These are phyloP conservation scores for Scortechinia acanthostroma DNA, from an alignment of 2,329 filamentous ascomycete species.

Conservation along the genomic window DNA sequence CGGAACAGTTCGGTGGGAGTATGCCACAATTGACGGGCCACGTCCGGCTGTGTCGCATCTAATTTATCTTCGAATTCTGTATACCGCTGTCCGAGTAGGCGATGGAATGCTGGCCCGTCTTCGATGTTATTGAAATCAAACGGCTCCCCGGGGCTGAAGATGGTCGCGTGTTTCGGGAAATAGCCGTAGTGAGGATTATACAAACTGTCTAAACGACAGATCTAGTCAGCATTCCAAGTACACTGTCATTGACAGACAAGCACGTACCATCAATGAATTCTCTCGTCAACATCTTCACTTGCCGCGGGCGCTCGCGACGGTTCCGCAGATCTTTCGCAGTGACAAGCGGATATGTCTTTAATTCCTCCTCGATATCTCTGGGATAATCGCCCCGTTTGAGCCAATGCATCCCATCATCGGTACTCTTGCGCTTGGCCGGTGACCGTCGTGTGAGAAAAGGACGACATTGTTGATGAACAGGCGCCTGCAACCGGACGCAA, in stretches of 20 bases:
- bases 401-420: slow-evolving; percentile 73
- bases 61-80: slow-evolving; percentile 83
- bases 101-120: slow-evolving; percentile 81
- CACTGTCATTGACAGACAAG: background rate
- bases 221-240: slow-evolving; percentile 9
- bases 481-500: slow-evolving; percentile 14
- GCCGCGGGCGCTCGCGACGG: slow-evolving; percentile 69
- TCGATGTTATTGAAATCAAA: slow-evolving; percentile 78
- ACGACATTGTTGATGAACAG: slow-evolving; percentile 7
- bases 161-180: slow-evolving; percentile 92
- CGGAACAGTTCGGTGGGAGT: slow-evolving; percentile 95
- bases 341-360: slow-evolving; percentile 74
- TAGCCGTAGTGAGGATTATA: slow-evolving; percentile 95
- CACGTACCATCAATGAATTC: slow-evolving; percentile 87
- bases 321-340: slow-evolving; percentile 72
- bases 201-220: slow-evolving; percentile 63
- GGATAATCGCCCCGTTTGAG: slow-evolving; percentile 72
- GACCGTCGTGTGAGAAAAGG: slow-evolving; percentile 2
- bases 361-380: slow-evolving; percentile 72
- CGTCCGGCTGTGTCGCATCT: slow-evolving; percentile 59
- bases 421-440: slow-evolving; percentile 7
- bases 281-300: slow-evolving; percentile 92
- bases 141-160: slow-evolving; percentile 85
- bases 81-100: slow-evolving; percentile 71
- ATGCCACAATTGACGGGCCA: slow-evolving; percentile 90